phyloP scores from a whole-genome alignment of 495 filamentous ascomycete genomes.

The Rostrohypoxylon terebratum region DNA sequence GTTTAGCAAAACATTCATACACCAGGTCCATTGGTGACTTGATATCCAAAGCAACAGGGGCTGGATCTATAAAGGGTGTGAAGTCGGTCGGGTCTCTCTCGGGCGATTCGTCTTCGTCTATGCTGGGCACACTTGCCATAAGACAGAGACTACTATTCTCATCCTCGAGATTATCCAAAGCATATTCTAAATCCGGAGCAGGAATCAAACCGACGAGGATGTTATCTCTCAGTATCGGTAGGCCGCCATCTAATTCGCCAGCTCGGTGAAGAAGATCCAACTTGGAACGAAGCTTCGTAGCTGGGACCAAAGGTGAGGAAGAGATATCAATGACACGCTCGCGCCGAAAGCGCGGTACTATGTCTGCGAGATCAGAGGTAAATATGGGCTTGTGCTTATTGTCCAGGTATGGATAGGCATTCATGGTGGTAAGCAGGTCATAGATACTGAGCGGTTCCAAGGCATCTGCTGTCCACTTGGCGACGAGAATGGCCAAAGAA shows the following conservation, averaged over 20 bases:
- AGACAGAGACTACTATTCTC: slow-evolving; percentile 80
- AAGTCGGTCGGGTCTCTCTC: slow-evolving; percentile 82
- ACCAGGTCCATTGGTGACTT: slow-evolving; percentile 93
- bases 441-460: slow-evolving; percentile 96
- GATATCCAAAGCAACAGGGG: slow-evolving; percentile 88
- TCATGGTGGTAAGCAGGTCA: slow-evolving; percentile 95
- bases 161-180: slow-evolving; percentile 81
- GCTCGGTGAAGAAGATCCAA: slow-evolving; percentile 83
- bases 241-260: slow-evolving; percentile 91
- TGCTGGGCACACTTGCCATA: slow-evolving; percentile 74
- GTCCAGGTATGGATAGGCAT: slow-evolving; percentile 94
- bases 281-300: slow-evolving; percentile 78
- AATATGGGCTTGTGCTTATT: slow-evolving; percentile 92
- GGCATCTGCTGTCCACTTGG: slow-evolving; percentile 98
- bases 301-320: slow-evolving; percentile 78
- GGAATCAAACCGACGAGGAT: slow-evolving; percentile 92
- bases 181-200: slow-evolving; percentile 93
- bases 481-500: slow-evolving; percentile 88
- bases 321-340: slow-evolving; percentile 90
- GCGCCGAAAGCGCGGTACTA: slow-evolving; percentile 77
- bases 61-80: slow-evolving; percentile 89
- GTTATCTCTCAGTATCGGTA: slow-evolving; percentile 83
- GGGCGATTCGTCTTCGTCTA: slow-evolving; percentile 68
- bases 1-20: slow-evolving; percentile 96
- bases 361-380: slow-evolving; percentile 85